phyloP scores from a whole-genome alignment of 106 monocot genomes.

The Dendrobium officinale region DNA sequence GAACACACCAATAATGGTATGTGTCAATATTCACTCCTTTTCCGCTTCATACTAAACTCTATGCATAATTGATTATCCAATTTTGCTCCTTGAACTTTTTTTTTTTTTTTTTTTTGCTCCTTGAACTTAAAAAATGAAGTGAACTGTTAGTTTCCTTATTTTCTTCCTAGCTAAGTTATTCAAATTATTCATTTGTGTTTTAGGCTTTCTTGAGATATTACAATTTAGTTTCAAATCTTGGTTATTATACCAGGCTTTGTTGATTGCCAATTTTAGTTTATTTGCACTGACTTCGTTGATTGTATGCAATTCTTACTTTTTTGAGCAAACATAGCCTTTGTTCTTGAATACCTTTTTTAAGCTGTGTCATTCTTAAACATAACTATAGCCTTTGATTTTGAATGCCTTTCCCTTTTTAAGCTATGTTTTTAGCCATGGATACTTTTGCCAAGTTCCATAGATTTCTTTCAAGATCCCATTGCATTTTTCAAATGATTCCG shows the following conservation, averaged over 20 bases:
- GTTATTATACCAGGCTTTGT: too few relatives aligned
- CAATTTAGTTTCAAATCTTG: too few relatives aligned
- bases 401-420: too few relatives aligned
- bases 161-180: background rate
- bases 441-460: background rate
- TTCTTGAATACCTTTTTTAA: too few relatives aligned
- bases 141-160: background rate
- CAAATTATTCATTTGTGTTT: background rate
- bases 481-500: background rate
- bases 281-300: too few relatives aligned
- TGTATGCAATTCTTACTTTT: too few relatives aligned
- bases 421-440: background rate
- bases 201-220: background rate
- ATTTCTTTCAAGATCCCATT: background rate
- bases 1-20: background rate
- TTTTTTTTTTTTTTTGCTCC: too few relatives aligned
- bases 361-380: background rate
- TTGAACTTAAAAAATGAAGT: background rate
- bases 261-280: too few relatives aligned
- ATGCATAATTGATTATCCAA: background rate
- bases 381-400: background rate
- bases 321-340: too few relatives aligned
- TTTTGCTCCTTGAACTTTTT: background rate
- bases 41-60: background rate
- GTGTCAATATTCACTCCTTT: background rate